Evolutionary conservation across 805 yeast species (phyloP).

Genomic region (Saccharomyces eubayanus): DNA sequence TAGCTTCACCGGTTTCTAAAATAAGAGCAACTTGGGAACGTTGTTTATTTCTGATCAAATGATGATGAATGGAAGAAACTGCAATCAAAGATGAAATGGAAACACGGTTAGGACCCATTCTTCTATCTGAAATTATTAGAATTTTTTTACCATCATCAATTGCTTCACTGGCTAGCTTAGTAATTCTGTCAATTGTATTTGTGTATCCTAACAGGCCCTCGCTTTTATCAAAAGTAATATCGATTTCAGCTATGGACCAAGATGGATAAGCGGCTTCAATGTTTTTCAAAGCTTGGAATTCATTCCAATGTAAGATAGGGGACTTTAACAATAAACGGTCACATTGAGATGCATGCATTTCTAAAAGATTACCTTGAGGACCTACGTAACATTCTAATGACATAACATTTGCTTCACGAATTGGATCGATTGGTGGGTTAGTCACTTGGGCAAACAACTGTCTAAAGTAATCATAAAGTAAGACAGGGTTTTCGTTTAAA

Average conservation of each 20-base stretch:
- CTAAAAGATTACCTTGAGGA: constrained; percentile 90
- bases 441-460: constrained; percentile 97
- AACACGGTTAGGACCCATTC: constrained; percentile 51
- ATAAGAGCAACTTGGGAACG: constrained; percentile 90
- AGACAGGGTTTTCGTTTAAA: constrained; percentile 82
- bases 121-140: constrained; percentile 67
- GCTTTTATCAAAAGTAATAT: constrained; percentile 75
- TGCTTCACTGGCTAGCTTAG: constrained; percentile 79
- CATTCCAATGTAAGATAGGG: constrained; percentile 69
- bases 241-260: constrained; percentile 78
- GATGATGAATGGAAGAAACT: constrained; percentile 95
- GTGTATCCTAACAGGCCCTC: constrained; percentile 86
- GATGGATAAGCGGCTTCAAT: constrained; percentile 70
- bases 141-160: constrained; percentile 69
- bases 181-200: constrained; percentile 74
- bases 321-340: constrained; percentile 75
- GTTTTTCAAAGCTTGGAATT: constrained; percentile 65
- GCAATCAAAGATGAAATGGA: constrained; percentile 86
- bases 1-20: constrained; percentile 92
- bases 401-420: constrained; percentile 94
- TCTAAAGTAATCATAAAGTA: constrained; percentile 88
- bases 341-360: constrained; percentile 88
- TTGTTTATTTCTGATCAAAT: constrained; percentile 88
- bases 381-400: constrained; percentile 94
- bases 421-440: constrained; percentile 97